A percentile compares a stretch with the other conserved stretches of the same genome.
Evolutionary conservation across 1,284 basidiomycete species (phyloP).

Genomic region (Fomitopsis schrenkii): DNA sequence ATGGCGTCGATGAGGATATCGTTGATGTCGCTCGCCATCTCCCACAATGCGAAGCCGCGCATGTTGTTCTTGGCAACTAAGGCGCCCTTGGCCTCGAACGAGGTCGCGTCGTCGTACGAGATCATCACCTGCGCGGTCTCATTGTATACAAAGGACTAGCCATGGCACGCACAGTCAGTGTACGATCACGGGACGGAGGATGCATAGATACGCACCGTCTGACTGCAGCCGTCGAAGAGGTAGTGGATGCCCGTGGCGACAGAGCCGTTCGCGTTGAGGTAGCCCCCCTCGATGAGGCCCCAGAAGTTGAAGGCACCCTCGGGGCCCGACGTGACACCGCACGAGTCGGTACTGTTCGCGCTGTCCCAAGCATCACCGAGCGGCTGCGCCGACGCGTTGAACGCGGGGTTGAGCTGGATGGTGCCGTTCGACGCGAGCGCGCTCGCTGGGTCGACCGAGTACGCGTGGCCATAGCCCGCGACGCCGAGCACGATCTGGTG

Average conservation of each 20-base stretch:
- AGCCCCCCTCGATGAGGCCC: slow-evolving; percentile 52
- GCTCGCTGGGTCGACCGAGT: slow-evolving; percentile 35
- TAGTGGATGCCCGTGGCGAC: slow-evolving; percentile 44
- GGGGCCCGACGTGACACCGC: slow-evolving; percentile 41
- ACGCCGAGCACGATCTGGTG: slow-evolving; percentile 80
- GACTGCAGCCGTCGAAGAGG: slow-evolving; percentile 57
- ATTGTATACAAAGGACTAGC: slow-evolving; percentile 64
- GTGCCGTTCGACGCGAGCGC: slow-evolving; percentile 34
- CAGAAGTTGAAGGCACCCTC: slow-evolving; percentile 57
- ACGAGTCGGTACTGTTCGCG: slow-evolving; percentile 44
- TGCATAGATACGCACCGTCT: slow-evolving; percentile 48
- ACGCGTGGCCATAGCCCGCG: slow-evolving; percentile 72
- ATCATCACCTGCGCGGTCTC: slow-evolving; percentile 47
- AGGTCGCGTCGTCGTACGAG: slow-evolving; percentile 56
- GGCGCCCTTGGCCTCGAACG: slow-evolving; percentile 57
- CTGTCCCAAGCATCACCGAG: slow-evolving; percentile 56
- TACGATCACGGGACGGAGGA: neutral
- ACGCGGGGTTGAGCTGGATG: slow-evolving; percentile 47
- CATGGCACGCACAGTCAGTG: neutral
- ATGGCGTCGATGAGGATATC: slow-evolving; percentile 57
- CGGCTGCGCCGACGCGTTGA: slow-evolving; percentile 39
- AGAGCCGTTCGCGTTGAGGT: slow-evolving; percentile 49
- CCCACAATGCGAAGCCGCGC: slow-evolving; percentile 64
- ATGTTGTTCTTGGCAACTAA: slow-evolving; percentile 50
- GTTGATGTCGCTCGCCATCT: slow-evolving; percentile 56